Conservation (phyloP, 2,329 filamentous ascomycete species). For the Ophiocordyceps polyrhachis-furcata region DNA sequence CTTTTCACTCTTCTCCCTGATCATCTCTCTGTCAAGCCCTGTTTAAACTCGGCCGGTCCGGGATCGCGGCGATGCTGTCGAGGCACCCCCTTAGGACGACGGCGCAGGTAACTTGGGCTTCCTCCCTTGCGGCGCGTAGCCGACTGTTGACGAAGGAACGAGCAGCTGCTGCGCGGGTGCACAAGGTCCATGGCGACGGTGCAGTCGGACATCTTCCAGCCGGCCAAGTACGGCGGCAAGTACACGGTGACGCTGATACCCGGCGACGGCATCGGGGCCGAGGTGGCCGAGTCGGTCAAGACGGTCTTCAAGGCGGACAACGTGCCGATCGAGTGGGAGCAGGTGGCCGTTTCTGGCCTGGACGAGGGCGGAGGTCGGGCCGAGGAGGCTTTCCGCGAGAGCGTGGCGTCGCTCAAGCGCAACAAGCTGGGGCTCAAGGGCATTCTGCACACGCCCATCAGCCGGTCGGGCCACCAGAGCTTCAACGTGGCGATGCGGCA, state of each 20-base stretch:
- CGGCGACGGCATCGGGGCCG: constrained; percentile 95
- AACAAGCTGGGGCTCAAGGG: constrained; percentile 99
- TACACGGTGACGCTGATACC: constrained; percentile 98
- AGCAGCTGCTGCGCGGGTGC: constrained; percentile 32
- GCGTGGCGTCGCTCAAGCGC: constrained; percentile 83
- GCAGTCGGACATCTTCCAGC: constrained; percentile 94
- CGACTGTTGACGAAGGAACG: neutral
- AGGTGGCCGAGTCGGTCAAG: constrained; percentile 96
- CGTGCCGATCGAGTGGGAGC: constrained; percentile 96
- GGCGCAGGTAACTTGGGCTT: constrained; percentile 32
- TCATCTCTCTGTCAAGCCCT: neutral
- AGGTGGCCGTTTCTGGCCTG: constrained; percentile 87
- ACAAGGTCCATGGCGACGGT: constrained; percentile 55
- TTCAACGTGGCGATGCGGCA: constrained; percentile 99
- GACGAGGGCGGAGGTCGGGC: constrained; percentile 62
- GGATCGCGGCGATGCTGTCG: constrained; percentile 31
- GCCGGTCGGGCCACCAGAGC: constrained; percentile 90
- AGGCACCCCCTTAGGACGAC: constrained; percentile 36
- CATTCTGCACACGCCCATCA: constrained; percentile 93
- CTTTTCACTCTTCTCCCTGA: constrained; percentile 1
- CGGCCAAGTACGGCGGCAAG: constrained; percentile 96
- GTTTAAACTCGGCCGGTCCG: neutral
- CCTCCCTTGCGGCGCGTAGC: neutral
- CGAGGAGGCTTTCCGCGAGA: constrained; percentile 89
- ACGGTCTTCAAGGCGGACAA: constrained; percentile 99